Base-by-base conservation (phyloP, 495 filamentous ascomycete species). In the Penicillium herquei region DNA sequence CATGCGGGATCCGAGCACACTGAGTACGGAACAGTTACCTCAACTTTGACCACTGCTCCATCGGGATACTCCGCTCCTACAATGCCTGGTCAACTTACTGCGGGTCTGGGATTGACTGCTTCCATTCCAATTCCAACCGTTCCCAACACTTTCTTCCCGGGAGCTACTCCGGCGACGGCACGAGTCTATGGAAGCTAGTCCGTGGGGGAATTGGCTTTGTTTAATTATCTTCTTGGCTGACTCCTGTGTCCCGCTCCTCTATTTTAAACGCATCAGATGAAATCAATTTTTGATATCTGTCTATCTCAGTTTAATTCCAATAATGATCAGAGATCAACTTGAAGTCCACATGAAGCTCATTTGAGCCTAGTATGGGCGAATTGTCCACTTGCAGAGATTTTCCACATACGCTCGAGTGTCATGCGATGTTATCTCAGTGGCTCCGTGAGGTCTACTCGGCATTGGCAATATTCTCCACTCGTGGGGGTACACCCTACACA, bases 111-210 rank as follows among this genome's bases (percentile, higher is more conserved):
- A 3, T 65, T 73, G 1, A 74, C 66, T 12, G 55, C 58, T 5
- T 71, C 65, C 21, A 79, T 80, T 56, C 65, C 77, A 10, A 78
- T 81, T 57, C 79, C 78, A 0, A 68, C 76, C 14, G 71, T 82
- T 18, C 78, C 79, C 10, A 71, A 71, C 0, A 71, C 58, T 10
- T 82, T 76, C 66, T 82, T 65, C 56, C 79, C 78, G 0, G 78
- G 78, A 13, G 63, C 60, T 26, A 68, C 65, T 3, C 65, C 73
- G 8, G 49, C 55, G 12, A 57, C 55, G 8, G 55, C 55, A 34
- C 26, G 55, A 40, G 55, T 57, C 12, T 57, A 57, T 30, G 49
- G 55, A 13, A 52, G 49, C 33, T 57, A 48, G 13, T 18, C 33
- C 31, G 10, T 30, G 16, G 18, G 26, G 12, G 12, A 31, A 11